Evolutionary conservation across 176 grass and related monocot species (phyloP), one percentile per base, ranked within the genome.

Genomic region (Aegilops speltoides): DNA sequence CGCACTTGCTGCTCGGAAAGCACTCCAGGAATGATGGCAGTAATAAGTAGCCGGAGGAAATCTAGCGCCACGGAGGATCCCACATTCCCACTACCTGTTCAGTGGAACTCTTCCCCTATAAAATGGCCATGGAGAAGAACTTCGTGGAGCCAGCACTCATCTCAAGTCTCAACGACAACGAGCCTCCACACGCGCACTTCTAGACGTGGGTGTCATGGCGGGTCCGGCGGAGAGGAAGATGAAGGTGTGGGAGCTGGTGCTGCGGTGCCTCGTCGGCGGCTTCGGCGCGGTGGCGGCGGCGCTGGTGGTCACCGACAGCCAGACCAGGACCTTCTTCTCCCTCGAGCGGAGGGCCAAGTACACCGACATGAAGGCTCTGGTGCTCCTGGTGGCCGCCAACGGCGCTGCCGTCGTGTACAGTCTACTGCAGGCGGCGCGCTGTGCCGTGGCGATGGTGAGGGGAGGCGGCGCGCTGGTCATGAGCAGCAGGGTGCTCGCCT

Each of bases 321-420:
- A 98, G 79, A 84, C 84, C 7, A 78, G 73, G 48, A 94, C 28
- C 17, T 93, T 98, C 89, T 93, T 98, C 91, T 83, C 85, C 3
- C 7, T 89, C 29, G 76, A 93, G 83, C 91, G 82, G 72, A 83
- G 80, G 85, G 95, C 95, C 52, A 83, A 54, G 65, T 98, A 68
- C 83, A 90, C 89, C 15, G 95, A 98, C 85, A 85, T 98, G 87
- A 88, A 89, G 83, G 93, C 95, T 4, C 80, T 95, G 43, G 95
- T 92, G 77, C 56, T 98, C 79, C 62, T 98, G 22, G 95, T 98
- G 41, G 78, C 23, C 32, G 76, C 82, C 23, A 67, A 86, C 54
- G 87, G 50, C 56, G 78, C 48, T 23, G 93, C 89, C 8, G 91
- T 91, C 65, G 91, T 43, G 33, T 98, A 95, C 78, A 98, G 93